Conservation (phyloP, 768 basidiomycete genomes). For the Hericium alpestre region DNA sequence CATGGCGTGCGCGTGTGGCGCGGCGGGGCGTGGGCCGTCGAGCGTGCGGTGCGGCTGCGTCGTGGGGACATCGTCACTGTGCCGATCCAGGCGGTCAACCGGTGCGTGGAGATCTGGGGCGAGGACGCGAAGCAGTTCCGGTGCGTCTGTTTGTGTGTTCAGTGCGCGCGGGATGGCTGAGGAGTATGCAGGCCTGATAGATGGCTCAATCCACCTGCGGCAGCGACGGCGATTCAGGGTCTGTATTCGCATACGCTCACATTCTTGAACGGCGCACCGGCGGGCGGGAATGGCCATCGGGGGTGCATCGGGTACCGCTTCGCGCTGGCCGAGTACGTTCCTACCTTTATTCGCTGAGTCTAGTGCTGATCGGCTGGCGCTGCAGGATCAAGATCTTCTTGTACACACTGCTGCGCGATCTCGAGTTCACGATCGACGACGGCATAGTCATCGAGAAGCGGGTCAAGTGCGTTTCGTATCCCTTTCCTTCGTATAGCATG, state of each 20-base stretch:
- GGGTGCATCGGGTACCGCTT: constrained; percentile 57
- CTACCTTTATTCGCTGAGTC: constrained; percentile 8
- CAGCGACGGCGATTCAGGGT: constrained; percentile 33
- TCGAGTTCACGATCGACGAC: constrained; percentile 43
- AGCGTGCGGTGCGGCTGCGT: constrained; percentile 6
- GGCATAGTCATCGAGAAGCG: constrained; percentile 50
- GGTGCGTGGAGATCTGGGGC: constrained; percentile 47
- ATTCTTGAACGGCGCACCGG: constrained; percentile 42
- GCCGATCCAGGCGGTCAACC: constrained; percentile 52
- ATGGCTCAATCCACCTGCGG: constrained; percentile 32
- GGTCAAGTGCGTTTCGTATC: constrained; percentile 39
- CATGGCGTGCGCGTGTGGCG: constrained; percentile 8
- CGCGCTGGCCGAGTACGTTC: constrained; percentile 48
- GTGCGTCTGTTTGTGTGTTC: too few species aligned
- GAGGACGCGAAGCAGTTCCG: constrained; percentile 53
- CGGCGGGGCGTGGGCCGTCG: background rate
- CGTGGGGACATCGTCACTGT: constrained; percentile 49
- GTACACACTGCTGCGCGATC: constrained; percentile 45
- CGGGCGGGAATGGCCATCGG: constrained; percentile 34
- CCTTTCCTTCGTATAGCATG: constrained; percentile 1
- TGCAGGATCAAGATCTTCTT: constrained; percentile 54
- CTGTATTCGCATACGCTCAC: constrained; percentile 44
- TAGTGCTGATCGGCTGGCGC: background rate
- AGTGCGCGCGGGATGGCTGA: background rate
- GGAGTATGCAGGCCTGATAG: constrained; percentile 34